A percentile compares a stretch with the other conserved stretches of the same genome.
These are phyloP conservation scores for Spathaspora boniae DNA, from an alignment of 805 yeast genomes.

Conservation along the genomic window DNA sequence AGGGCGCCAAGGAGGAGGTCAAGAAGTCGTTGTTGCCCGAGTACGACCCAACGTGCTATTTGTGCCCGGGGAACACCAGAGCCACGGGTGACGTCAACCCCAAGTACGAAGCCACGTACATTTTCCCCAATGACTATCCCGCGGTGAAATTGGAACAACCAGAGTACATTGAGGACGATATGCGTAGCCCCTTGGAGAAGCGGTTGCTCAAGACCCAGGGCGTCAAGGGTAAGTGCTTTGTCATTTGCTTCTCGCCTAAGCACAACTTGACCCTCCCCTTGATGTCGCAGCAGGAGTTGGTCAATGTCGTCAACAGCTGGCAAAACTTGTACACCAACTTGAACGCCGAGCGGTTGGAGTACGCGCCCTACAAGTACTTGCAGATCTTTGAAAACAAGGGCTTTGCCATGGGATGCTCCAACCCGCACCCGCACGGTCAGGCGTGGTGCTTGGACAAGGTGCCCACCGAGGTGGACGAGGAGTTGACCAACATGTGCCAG, in stretches of 20 bases:
- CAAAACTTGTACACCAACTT: slow-evolving; percentile 46
- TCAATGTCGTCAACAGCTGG: slow-evolving; percentile 59
- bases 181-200: slow-evolving; percentile 24
- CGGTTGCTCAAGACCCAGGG: slow-evolving; percentile 53
- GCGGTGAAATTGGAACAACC: slow-evolving; percentile 64
- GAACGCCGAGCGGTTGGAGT: slow-evolving; percentile 29
- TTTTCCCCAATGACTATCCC: slow-evolving; percentile 66
- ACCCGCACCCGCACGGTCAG: slow-evolving; percentile 82
- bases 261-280: slow-evolving; percentile 65
- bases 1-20: slow-evolving; percentile 62
- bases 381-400: slow-evolving; percentile 80
- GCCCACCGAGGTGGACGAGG: slow-evolving; percentile 65
- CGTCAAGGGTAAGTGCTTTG: slow-evolving; percentile 65
- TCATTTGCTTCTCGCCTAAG: slow-evolving; percentile 68
- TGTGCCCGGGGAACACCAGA: slow-evolving; percentile 69
- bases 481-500: slow-evolving; percentile 47
- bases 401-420: slow-evolving; percentile 77
- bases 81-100: slow-evolving; percentile 62
- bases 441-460: slow-evolving; percentile 68
- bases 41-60: slow-evolving; percentile 63
- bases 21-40: slow-evolving; percentile 41
- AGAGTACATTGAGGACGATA: slow-evolving; percentile 25
- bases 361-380: slow-evolving; percentile 51
- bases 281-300: slow-evolving; percentile 46
- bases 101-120: slow-evolving; percentile 51